Evolutionary conservation across 768 basidiomycete genomes (phyloP).

Genomic region (Naganishia vaughanmartiniae): DNA sequence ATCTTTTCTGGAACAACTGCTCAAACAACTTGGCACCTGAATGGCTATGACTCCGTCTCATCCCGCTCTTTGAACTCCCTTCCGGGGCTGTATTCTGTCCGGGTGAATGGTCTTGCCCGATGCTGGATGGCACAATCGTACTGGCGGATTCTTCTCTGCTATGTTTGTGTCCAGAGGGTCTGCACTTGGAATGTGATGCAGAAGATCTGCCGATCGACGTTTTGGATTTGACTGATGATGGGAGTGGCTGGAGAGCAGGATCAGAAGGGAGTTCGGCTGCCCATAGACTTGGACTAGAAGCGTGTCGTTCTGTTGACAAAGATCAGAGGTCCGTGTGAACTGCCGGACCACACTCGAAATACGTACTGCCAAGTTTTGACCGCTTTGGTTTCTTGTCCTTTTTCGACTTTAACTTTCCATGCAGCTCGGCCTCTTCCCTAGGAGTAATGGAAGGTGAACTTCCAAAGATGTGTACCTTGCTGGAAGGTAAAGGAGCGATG

Average conservation of each 20-base stretch:
- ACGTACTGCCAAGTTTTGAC: slow-evolving; percentile 25
- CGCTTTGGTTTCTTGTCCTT: slow-evolving; percentile 25
- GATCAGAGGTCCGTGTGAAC: neutral
- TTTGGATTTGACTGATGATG: slow-evolving; percentile 14
- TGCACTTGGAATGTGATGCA: neutral
- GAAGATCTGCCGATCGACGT: slow-evolving; percentile 1
- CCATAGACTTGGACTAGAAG: slow-evolving; percentile 21
- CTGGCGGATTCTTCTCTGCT: neutral
- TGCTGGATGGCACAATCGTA: slow-evolving; percentile 9
- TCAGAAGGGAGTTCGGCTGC: neutral
- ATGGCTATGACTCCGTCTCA: slow-evolving; percentile 24
- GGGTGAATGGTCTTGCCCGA: neutral
- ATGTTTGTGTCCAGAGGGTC: neutral
- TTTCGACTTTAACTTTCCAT: neutral
- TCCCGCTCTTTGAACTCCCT: neutral
- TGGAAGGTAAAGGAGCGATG: neutral
- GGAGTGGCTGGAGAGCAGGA: neutral
- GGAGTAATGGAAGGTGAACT: neutral
- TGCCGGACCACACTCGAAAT: neutral
- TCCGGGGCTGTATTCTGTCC: neutral
- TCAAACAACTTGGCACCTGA: slow-evolving; percentile 29
- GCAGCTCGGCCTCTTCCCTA: neutral
- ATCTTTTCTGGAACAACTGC: slow-evolving; percentile 25
- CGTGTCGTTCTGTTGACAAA: slow-evolving; percentile 13
- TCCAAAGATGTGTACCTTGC: neutral